Base-by-base conservation (phyloP, 1,139 yeast species). In the Hanseniaspora gamundiae region DNA sequence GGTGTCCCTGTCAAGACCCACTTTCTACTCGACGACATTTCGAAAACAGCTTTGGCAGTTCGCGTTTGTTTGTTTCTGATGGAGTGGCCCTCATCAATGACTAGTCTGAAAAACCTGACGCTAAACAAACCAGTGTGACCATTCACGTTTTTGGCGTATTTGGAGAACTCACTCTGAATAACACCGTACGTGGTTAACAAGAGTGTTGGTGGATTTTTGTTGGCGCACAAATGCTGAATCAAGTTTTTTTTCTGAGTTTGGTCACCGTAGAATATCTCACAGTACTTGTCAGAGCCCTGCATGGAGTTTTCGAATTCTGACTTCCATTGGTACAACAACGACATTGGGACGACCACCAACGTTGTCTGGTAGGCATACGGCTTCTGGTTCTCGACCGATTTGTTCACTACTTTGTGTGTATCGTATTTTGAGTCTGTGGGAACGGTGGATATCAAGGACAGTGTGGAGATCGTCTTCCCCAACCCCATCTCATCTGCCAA, bases 401-500 rank as follows among this genome's bases (percentile, higher is more conserved):
- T 76, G 0, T 84, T 71, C 47, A 81, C 76, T 6, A 91, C 68
- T 77, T 0, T 95, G 82, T 91, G 96, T 2, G 99, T 98, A 7
- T 98, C 41, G 1, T 26, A 9, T 14, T 36, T 43, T n/a, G 38
- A 22, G 31, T 44, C 44, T 6, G 61, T 58, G 59, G 61, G 82
- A 91, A 88, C 95, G 42, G 72, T 62, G 78, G 87, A 76, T 58
- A 91, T 76, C 44, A 91, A 65, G 0, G 94, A 91, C 48, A 91
- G 88, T 24, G 95, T 86, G 62, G 93, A 98, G 19, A 88, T 83
- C 0, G 97, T 88, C 57, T 88, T 88, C 39, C 97, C 97, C 7
- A 88, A 68, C 0, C 97, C 97, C 97, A 88, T 88, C 59, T 88
- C 97, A 62, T 88, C 97, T 0, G 96, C 95, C n/a, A 88, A 65